Conservation (phyloP, 768 basidiomycete species). For the Auriscalpium vulgare region DNA sequence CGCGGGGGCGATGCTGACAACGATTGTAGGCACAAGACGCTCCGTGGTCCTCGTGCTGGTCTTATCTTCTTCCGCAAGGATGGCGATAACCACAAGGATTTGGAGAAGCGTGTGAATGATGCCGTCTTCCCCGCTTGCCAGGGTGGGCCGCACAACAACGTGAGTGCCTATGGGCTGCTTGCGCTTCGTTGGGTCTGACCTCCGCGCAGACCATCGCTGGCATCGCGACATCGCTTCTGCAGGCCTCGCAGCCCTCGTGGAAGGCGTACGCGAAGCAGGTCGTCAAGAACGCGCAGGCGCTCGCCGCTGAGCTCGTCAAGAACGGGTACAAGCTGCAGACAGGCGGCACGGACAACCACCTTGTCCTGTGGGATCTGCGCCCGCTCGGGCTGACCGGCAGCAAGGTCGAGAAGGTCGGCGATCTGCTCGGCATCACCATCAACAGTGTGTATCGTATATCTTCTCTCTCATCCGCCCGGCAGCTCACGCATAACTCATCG, state of each 20-base stretch:
- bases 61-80: constrained; percentile 98
- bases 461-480: neutral
- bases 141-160: constrained; percentile 99
- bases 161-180: constrained; percentile 25
- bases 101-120: constrained; percentile 95
- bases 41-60: constrained; percentile 96
- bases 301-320: constrained; percentile 61
- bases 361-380: constrained; percentile 95
- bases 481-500: neutral
- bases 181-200: neutral
- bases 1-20: neutral
- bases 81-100: constrained; percentile 67
- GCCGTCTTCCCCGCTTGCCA: constrained; percentile 99
- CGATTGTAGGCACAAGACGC: constrained; percentile 83
- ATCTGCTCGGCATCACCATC: constrained; percentile 93
- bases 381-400: constrained; percentile 94
- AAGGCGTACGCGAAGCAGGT: constrained; percentile 93
- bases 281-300: constrained; percentile 75
- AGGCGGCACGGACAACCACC: constrained; percentile 93
- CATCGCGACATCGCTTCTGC: constrained; percentile 86
- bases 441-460: constrained; percentile 58
- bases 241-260: constrained; percentile 85
- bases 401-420: constrained; percentile 98
- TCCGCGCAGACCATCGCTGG: constrained; percentile 77
- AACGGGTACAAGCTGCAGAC: constrained; percentile 97